Conservation (phyloP, 1,139 yeast genomes). For the Lodderomyces jiufengensis region DNA sequence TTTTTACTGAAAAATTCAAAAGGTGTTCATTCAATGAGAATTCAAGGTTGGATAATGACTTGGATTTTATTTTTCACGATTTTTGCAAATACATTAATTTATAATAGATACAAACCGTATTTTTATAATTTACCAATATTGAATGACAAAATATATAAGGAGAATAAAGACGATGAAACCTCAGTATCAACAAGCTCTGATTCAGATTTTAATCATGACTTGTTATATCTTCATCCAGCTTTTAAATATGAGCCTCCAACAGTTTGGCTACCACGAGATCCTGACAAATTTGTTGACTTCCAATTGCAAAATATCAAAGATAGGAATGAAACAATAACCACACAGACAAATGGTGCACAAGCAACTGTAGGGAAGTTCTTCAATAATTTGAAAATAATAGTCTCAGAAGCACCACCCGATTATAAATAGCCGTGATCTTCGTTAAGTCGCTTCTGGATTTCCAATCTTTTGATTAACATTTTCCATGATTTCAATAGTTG, state of each 20-base stretch:
- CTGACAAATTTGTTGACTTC: conserved; percentile 15
- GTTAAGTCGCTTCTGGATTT: conserved; percentile 23
- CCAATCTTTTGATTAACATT: conserved; percentile 18
- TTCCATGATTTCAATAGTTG: conserved; percentile 20
- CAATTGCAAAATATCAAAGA: conserved; percentile 13
- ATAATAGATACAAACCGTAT: conserved; percentile 26
- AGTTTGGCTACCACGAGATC: conserved; percentile 35
- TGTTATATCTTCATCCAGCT: conserved; percentile 32
- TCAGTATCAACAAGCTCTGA: conserved; percentile 3
- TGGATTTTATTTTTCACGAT: conserved; percentile 35
- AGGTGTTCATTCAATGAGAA: conserved; percentile 30
- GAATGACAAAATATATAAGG: conserved; percentile 15
- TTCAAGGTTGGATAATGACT: conserved; percentile 48
- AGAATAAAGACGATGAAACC: conserved; percentile 1
- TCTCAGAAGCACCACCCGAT: conserved; percentile 38
- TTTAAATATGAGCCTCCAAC: conserved; percentile 32
- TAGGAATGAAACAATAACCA: conserved; percentile 16
- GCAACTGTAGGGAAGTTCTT: conserved; percentile 18
- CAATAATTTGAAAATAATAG: conserved; percentile 16
- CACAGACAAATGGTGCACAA: conserved; percentile 28
- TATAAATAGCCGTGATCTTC: conserved; percentile 20
- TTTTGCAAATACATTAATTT: conserved; percentile 31
- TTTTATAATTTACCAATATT: conserved; percentile 31
- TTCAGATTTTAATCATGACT: conserved; percentile 14
- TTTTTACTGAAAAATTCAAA: conserved; percentile 50